Evolutionary conservation across 768 basidiomycete genomes (phyloP), one percentile per base, ranked within the genome.

Genomic region (Lactifluus volemus): DNA sequence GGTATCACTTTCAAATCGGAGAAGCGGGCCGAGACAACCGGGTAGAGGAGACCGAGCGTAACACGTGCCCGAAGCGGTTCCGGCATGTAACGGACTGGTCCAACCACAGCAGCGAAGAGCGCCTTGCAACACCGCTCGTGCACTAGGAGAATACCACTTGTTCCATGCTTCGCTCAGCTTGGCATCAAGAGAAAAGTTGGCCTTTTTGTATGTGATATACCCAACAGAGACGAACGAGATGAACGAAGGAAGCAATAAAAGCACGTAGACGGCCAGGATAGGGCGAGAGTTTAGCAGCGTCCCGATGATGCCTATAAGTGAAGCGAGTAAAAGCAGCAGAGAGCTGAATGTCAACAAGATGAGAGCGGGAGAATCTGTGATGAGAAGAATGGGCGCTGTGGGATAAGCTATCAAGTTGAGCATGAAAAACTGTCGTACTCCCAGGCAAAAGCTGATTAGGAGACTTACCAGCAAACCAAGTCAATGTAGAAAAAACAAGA

Each of bases 81-180:
- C 82, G 53, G 82, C 81, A 70, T 89, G 85, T 55, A 81, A 69
- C 19, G 85, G 73, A 61, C 74, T 80, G 68, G 79, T 82, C 73
- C 79, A 88, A 0, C 86, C 87, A 68, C 87, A 89, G 70, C 87
- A 89, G 8, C 73, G 72, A 25, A 85, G 73, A 12, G 81, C 73
- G 65, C 85, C 79, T 65, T 89, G 88, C 38, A 91, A 74, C 49
- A 81, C 64, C 10, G 80, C 73, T 12, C 84, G 77, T 15, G 80
- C 84, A 4, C 73, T 65, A 21, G 79, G 75, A 17, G 81, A 80
- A 68, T 84, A 84, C 68, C 79, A 81, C 58, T 81, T 76, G 63
- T 80, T 84, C 88, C 88, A 89, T 12, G 82, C 77, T 60, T 83
- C 74, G 68, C 84, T 82, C 48, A 88, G 75, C 71, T 88, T 88